These are phyloP conservation scores for Trichoderma atrobrunneum DNA, from an alignment of 2,329 filamentous ascomycete species.

Conservation along the genomic window DNA sequence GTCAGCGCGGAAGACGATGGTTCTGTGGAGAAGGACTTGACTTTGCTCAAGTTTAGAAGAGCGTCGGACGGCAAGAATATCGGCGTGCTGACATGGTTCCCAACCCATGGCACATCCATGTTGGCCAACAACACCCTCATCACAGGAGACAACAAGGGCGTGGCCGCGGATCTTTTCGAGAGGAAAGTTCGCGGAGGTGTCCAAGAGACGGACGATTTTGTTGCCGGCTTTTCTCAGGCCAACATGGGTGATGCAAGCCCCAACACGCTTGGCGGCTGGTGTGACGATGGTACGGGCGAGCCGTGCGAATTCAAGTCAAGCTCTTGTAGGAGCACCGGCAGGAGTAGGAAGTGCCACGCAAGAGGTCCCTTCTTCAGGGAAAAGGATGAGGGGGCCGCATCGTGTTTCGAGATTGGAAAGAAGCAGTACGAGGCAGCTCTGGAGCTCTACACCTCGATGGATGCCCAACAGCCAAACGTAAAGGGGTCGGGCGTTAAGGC, in stretches of 20 bases:
- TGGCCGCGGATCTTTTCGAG: conserved; percentile 81
- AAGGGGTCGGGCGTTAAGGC: conserved; percentile 66
- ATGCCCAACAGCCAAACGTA: conserved; percentile 47
- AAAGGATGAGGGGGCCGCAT: conserved; percentile 68
- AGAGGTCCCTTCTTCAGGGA: conserved; percentile 65
- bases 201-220: conserved; percentile 64
- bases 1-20: conserved; percentile 36
- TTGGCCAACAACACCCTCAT: conserved; percentile 87
- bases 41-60: conserved; percentile 70
- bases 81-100: conserved; percentile 85
- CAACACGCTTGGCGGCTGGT: conserved; percentile 80
- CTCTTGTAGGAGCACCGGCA: conserved; percentile 65
- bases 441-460: conserved; percentile 50
- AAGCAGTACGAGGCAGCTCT: conserved; percentile 62
- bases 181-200: conserved; percentile 56
- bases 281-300: conserved; percentile 73
- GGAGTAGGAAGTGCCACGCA: conserved; percentile 65
- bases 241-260: conserved; percentile 89
- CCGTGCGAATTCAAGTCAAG: conserved; percentile 72
- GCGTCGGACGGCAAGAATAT: conserved; percentile 69
- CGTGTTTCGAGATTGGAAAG: conserved; percentile 71
- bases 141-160: conserved; percentile 89
- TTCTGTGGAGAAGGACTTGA: conserved; percentile 71
- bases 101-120: conserved; percentile 87
- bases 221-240: conserved; percentile 87